Evolutionary conservation across 2,329 filamentous ascomycete genomes (phyloP).

Genomic region (Zelopaecilomyces penicillatus): DNA sequence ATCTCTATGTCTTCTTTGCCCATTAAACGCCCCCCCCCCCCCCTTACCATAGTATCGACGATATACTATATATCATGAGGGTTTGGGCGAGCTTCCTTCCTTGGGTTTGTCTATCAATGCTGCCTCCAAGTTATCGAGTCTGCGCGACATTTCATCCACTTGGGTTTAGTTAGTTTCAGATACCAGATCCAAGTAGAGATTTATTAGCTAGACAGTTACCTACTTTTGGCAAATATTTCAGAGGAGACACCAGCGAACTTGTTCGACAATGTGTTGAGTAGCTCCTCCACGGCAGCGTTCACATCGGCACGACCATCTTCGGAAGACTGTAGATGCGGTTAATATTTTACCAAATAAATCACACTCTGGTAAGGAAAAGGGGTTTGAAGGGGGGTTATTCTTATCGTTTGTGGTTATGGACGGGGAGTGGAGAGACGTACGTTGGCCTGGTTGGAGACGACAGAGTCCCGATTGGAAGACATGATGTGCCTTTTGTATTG

Average conservation of each 20-base stretch:
- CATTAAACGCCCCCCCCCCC: too few relatives aligned
- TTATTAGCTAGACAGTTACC: slow-evolving; percentile 22
- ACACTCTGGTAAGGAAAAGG: slow-evolving; percentile 18
- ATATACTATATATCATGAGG: slow-evolving; percentile 10
- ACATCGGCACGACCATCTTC: slow-evolving; percentile 43
- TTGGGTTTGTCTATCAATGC: slow-evolving; percentile 52
- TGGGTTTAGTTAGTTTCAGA: slow-evolving; percentile 8
- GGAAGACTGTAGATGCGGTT: not conserved
- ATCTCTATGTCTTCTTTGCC: too few relatives aligned
- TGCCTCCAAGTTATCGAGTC: slow-evolving; percentile 75
- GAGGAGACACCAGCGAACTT: slow-evolving; percentile 80
- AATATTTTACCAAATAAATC: slow-evolving; percentile 20
- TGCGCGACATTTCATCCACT: slow-evolving; percentile 93
- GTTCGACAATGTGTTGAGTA: slow-evolving; percentile 73
- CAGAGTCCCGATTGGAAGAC: slow-evolving; percentile 9
- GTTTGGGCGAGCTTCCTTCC: slow-evolving; percentile 29
- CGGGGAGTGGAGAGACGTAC: slow-evolving; percentile 1
- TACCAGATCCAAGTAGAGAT: not conserved
- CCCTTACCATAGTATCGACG: too few relatives aligned
- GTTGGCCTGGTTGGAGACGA: slow-evolving; percentile 6
- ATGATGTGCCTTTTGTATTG: not conserved
- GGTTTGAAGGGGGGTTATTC: too few relatives aligned
- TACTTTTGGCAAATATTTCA: slow-evolving; percentile 85
- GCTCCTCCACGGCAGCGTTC: slow-evolving; percentile 72
- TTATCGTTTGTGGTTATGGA: too few relatives aligned